phyloP scores from a whole-genome alignment of 1,284 basidiomycete species.

The Cutaneotrichosporon cyanovorans region DNA sequence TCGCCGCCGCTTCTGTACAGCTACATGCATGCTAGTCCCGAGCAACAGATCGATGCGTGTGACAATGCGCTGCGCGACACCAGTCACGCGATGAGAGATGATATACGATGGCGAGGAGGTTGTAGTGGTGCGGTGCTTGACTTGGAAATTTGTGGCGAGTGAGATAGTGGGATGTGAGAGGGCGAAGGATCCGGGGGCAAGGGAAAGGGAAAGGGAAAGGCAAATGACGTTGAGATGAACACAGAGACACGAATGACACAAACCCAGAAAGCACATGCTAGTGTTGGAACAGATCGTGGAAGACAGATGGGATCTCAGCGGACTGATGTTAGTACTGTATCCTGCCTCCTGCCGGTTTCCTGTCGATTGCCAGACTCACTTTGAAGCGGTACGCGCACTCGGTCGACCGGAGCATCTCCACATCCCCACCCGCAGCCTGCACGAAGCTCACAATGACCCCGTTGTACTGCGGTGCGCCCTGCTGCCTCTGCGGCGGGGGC shows the following conservation, averaged over 20 bases:
- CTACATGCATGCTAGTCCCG: slow-evolving; percentile 16
- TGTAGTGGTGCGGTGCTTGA: no score
- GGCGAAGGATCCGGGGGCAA: no score
- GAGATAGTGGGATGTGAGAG: no score
- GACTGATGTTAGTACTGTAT: no score
- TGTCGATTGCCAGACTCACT: slow-evolving; percentile 24
- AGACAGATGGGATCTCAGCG: slow-evolving; percentile 41
- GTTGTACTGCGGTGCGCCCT: slow-evolving; percentile 51
- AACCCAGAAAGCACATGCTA: slow-evolving; percentile 11
- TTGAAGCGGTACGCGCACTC: slow-evolving; percentile 90
- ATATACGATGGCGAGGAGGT: no score
- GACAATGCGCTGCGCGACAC: not conserved
- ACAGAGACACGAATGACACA: not conserved
- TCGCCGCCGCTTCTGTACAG: no score
- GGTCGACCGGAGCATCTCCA: slow-evolving; percentile 94
- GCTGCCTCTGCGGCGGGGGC: slow-evolving; percentile 19
- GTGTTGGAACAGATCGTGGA: slow-evolving; percentile 43
- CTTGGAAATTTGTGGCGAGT: no score
- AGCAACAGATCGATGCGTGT: slow-evolving; percentile 15
- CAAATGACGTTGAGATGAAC: not conserved
- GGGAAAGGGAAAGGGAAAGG: no score
- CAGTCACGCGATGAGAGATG: not conserved
- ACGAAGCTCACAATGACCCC: slow-evolving; percentile 85
- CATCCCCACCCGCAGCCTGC: slow-evolving; percentile 90
- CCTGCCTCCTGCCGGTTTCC: no score